These are phyloP conservation scores for Hibiscus trionum DNA, from an alignment of 345 rosid species.

Conservation along the genomic window DNA sequence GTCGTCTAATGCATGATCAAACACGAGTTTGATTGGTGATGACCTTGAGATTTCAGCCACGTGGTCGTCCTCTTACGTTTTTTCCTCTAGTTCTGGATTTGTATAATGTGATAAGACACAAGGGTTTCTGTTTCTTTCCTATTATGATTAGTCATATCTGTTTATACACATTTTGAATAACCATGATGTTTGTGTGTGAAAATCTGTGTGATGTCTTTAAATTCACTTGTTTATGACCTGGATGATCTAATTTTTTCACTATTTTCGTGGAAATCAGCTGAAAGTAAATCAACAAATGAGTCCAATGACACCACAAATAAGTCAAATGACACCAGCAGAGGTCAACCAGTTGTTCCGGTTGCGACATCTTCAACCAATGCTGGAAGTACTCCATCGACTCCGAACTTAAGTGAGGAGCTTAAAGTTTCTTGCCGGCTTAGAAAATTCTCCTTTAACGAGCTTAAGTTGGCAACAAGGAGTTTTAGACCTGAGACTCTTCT, in stretches of 20 bases:
- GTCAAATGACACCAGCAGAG: constrained; percentile 4
- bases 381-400: neutral
- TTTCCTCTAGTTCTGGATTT: neutral
- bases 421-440: neutral
- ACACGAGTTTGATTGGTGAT: neutral
- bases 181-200: neutral
- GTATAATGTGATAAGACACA: neutral
- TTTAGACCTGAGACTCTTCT: neutral
- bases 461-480: neutral
- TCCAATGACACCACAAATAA: neutral
- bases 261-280: neutral
- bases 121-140: neutral
- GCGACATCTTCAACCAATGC: neutral
- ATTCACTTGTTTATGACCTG: neutral
- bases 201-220: neutral
- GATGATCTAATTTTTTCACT: neutral
- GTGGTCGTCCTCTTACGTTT: neutral
- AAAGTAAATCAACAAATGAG: neutral
- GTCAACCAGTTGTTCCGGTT: neutral
- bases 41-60: neutral
- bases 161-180: neutral
- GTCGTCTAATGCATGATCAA: neutral
- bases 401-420: neutral
- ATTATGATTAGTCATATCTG: neutral
- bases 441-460: neutral